phyloP scores from a whole-genome alignment of 208 protist genomes.

The Crithidia sp. region DNA sequence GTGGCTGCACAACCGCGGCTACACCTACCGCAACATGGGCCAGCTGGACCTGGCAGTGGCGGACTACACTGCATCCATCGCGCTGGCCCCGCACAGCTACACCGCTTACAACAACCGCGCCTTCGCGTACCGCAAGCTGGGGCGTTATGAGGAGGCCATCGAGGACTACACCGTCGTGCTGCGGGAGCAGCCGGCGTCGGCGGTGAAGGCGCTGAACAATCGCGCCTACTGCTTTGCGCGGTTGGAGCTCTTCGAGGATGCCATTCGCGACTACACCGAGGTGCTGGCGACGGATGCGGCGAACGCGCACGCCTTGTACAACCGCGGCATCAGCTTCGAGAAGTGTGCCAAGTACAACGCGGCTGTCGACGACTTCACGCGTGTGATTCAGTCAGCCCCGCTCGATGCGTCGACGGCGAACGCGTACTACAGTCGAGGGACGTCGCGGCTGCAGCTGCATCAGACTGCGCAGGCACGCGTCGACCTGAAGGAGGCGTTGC shows the following conservation, averaged over 20 bases:
- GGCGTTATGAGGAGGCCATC: constrained; percentile 52
- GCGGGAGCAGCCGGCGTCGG: constrained; percentile 26
- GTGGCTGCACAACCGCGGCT: constrained; percentile 80
- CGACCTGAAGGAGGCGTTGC: constrained; percentile 32
- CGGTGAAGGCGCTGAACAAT: constrained; percentile 78
- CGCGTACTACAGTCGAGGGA: constrained; percentile 88
- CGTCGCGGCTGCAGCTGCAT: constrained; percentile 40
- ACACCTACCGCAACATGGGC: constrained; percentile 69
- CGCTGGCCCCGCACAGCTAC: constrained; percentile 37
- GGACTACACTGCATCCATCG: constrained; percentile 74
- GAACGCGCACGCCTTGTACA: constrained; percentile 85
- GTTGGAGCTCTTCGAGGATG: constrained; percentile 57
- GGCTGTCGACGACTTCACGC: constrained; percentile 81
- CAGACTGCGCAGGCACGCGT: constrained; percentile 25
- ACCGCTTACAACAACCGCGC: constrained; percentile 61
- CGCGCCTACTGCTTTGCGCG: constrained; percentile 81
- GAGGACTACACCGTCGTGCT: constrained; percentile 65
- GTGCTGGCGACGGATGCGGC: constrained; percentile 60
- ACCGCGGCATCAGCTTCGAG: constrained; percentile 86
- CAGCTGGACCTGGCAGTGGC: constrained; percentile 60
- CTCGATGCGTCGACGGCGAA: constrained; percentile 54
- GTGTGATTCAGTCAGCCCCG: constrained; percentile 71
- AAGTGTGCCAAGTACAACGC: constrained; percentile 71
- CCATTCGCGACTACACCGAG: constrained; percentile 78
- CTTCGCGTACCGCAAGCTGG: constrained; percentile 74